phyloP scores from a whole-genome alignment of 805 yeast genomes.

The Zygoascus ofunaensis region DNA sequence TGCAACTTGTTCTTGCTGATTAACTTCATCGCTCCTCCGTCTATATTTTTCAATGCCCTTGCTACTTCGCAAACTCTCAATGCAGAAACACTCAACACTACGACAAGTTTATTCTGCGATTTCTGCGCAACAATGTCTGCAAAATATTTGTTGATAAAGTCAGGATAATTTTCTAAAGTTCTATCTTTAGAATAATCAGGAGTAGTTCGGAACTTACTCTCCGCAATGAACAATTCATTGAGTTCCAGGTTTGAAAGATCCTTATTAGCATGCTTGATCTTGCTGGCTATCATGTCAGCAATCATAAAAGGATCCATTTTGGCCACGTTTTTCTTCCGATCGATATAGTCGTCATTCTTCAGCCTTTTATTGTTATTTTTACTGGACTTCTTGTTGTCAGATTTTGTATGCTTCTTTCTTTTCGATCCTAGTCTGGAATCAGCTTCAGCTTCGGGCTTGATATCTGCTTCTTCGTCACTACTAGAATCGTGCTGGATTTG shows the following conservation, averaged over 20 bases:
- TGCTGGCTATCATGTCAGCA: conserved; percentile 56
- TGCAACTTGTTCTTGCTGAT: conserved; percentile 66
- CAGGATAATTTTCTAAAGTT: conserved; percentile 44
- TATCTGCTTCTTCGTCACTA: conserved; percentile 20
- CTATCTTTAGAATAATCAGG: conserved; percentile 47
- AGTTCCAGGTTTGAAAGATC: conserved; percentile 71
- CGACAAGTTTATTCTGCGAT: conserved; percentile 32
- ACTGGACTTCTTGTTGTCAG: conserved; percentile 20
- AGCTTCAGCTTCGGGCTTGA: neutral
- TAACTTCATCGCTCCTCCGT: conserved; percentile 53
- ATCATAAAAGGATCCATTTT: conserved; percentile 48
- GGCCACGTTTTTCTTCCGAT: conserved; percentile 49
- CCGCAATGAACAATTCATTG: conserved; percentile 50
- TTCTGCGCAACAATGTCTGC: conserved; percentile 2
- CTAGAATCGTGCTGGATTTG: conserved; percentile 26
- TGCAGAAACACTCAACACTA: conserved; percentile 65
- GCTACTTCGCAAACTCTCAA: conserved; percentile 79
- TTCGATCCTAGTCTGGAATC: conserved; percentile 14
- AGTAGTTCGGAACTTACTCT: conserved; percentile 52
- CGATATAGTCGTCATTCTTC: conserved; percentile 56
- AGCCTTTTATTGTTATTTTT: conserved; percentile 44
- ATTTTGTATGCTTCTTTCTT: conserved; percentile 11
- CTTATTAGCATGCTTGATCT: conserved; percentile 50
- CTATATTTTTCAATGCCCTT: conserved; percentile 43
- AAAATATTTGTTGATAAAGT: conserved; percentile 24